Base-by-base conservation (phyloP, 192 early-diverging fungal genomes). In the Coemansia sp. region DNA sequence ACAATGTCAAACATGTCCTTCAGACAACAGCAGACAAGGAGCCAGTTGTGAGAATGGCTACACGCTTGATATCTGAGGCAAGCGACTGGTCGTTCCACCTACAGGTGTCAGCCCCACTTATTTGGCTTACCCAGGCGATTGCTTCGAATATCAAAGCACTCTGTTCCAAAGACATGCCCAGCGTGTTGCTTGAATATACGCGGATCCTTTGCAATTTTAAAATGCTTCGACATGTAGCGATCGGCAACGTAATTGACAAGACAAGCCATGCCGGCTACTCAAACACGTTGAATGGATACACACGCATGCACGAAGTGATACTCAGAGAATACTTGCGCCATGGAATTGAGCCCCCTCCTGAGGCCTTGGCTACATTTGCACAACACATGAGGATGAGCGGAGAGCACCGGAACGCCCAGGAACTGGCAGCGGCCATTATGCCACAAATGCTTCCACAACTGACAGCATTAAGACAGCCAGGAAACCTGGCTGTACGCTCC, bases 321-420 rank as follows among this genome's bases (percentile, higher is more conserved):
- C 46, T 73, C 18, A 26, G 39, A 1, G 68, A 65, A 41, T 71
- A 67, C 30, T 33, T 80, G 43, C 64, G 72, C 2, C 77, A 49
- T 30, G 77, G 77, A 0, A 60, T 75, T 4, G 56, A 62, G 38
- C 77, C 77, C 4, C 26, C 72, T 9, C 9, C 62, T 3, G 69
- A 71, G 5, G 62, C 59, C 2, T 51, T 80, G 33, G 65, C 66
- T 0, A 45, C 65, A 18, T 56, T 74, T 16, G 67, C 70, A 23
- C 39, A 60, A 1, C 60, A 71, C 21, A 58, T 71, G 61, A 64
- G 61, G 0, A 46, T 55, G 12, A 67, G 48, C 65, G 61, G 56
- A 2, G n/a, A 65, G 24, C 18, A 15, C 14, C 34, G 21, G 30
- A 52, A 62, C 16, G 51, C 71, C 20, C 49, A 24, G 30, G 41